Conservation (phyloP, 768 basidiomycete species). For the Hygrophoropsis aurantiaca region DNA sequence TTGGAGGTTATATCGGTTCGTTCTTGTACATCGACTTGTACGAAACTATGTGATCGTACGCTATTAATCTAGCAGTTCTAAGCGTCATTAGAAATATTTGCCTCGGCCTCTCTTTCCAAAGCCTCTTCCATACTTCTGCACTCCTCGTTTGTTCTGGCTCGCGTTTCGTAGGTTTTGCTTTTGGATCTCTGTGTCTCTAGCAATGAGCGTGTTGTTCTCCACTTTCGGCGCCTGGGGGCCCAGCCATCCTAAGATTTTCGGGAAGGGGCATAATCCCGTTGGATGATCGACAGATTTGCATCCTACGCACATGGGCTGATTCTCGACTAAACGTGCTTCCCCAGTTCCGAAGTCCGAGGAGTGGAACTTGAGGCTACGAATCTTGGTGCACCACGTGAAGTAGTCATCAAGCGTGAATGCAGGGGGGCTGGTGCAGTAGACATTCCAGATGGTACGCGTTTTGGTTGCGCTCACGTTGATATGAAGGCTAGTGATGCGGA, state of each 20-base stretch:
- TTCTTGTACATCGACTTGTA: no score
- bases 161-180: no score
- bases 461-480: background rate
- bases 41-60: no score
- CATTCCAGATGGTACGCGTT: background rate
- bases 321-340: background rate
- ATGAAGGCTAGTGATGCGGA: background rate
- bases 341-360: background rate
- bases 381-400: background rate
- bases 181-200: no score
- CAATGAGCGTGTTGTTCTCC: background rate
- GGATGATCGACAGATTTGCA: slow-evolving; percentile 3
- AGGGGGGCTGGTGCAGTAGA: background rate
- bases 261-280: background rate
- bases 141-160: no score
- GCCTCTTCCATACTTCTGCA: no score
- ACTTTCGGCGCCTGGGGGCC: background rate
- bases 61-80: no score
- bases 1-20: no score
- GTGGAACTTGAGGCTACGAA: background rate
- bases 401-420: background rate
- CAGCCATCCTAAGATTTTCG: background rate
- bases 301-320: background rate
- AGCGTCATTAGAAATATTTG: no score
- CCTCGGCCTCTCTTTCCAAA: no score